A percentile compares a stretch with the other conserved stretches of the same genome.
phyloP scores from a whole-genome alignment of 176 grass and related monocot genomes.

The Avena insularis region DNA sequence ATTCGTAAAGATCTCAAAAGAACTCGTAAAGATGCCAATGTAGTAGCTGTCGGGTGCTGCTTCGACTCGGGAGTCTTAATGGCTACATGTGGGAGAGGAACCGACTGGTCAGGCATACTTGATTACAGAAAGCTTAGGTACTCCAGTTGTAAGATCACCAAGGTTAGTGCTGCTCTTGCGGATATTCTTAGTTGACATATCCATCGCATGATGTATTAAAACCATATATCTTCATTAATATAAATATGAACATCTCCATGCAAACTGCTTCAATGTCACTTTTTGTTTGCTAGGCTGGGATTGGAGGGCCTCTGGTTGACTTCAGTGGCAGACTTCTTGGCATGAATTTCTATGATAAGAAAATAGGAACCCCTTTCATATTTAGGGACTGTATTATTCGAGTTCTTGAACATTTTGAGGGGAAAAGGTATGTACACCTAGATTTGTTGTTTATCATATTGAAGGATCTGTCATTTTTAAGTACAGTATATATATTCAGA shows the following conservation, averaged over 20 bases:
- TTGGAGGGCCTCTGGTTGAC: slow-evolving; percentile 32
- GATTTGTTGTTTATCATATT: background rate
- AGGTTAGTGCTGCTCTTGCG: background rate
- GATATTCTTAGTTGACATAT: background rate
- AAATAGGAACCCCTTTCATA: slow-evolving; percentile 15
- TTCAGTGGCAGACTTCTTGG: slow-evolving; percentile 19
- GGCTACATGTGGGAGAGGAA: background rate
- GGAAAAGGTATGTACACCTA: background rate
- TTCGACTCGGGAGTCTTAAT: background rate
- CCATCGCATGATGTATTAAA: background rate
- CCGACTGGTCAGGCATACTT: background rate
- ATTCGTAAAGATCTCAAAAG: background rate
- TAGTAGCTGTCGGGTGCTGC: background rate
- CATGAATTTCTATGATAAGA: slow-evolving; percentile 38
- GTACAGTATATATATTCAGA: background rate
- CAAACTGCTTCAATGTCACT: background rate
- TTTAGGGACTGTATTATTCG: background rate
- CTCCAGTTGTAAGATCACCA: slow-evolving; percentile 25
- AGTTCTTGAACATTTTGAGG: slow-evolving; percentile 20
- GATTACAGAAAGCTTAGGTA: background rate
- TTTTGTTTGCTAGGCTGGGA: slow-evolving; percentile 33
- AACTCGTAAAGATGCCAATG: background rate
- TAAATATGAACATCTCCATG: background rate
- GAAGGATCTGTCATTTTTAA: background rate
- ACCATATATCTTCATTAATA: background rate